Evolutionary conservation across 2,329 filamentous ascomycete species (phyloP), one percentile per base, ranked within the genome.

Genomic region (Phialemonium atrogriseum): DNA sequence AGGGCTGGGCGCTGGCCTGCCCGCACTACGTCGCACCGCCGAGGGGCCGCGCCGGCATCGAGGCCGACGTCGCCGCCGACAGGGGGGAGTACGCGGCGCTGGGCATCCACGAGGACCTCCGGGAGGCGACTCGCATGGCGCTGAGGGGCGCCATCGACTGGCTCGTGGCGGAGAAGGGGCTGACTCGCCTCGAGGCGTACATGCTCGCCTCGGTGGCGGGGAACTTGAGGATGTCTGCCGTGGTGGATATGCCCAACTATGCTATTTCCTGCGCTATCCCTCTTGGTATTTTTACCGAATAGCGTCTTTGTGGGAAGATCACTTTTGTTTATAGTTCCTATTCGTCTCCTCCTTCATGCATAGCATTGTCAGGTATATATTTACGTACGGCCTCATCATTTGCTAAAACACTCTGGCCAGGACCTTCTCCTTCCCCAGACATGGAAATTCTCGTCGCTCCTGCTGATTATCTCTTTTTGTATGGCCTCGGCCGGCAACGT

Each of bases 21-120:
- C 68, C 68, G 23, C 66, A 71, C 46, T 68, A 63, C 41, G 41
- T 60, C 33, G 68, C 60, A 2, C 44, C 52, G 8, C 44, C 52
- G 23, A 36, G 49, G 54, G 25, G 34, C 51, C 29, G 34, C 14
- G 53, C 53, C 34, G 56, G 55, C 34, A 50, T 53, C n/a, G 62
- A 62, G 35, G 56, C 36, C 34, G 49, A 58, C 24, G 43, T 56
- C 31, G 54, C 55, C 34, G 57, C 55, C 35, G 50, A 56, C 10
- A 59, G 58, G 34, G 59, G 62, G 32, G 62, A 68, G 45, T 67
- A 69, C 55, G 72, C 83, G 50, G 68, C 64, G 29, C 66, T 70
- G 30, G 68, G 66, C 0, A 54, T 72, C 28, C 60, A 66, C 34
- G 43, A 55, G 6, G 62, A 69, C 44, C 38, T 70, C 16, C 52